Percentiles rank a stretch among this genome's conserved stretches.
Evolutionary conservation across 2,329 filamentous ascomycete genomes (phyloP).

Genomic region (Parasarocladium wereldwijsianum): DNA sequence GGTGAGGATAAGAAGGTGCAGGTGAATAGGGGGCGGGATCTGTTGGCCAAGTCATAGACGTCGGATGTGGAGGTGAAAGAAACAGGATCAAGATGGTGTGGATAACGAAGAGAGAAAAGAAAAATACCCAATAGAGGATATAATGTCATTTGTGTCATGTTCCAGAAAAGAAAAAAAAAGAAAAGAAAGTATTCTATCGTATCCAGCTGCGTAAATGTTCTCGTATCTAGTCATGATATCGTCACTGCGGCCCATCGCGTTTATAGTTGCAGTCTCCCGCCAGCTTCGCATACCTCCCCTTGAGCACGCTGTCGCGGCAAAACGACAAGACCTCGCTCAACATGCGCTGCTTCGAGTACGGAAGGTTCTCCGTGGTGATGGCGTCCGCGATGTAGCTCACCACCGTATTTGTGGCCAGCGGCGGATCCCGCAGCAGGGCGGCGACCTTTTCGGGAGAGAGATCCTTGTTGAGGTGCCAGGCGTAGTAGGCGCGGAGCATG

Average conservation of each 20-base stretch:
- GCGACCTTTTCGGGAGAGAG: constrained; percentile 36
- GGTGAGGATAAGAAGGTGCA: constrained; percentile 93
- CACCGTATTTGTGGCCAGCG: constrained; percentile 41
- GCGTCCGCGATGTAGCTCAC: constrained; percentile 43
- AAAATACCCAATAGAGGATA: too few species aligned
- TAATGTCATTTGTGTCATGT: not conserved
- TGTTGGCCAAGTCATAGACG: too few species aligned
- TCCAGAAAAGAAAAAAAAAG: not conserved
- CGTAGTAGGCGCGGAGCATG: constrained; percentile 41
- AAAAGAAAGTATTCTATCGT: not conserved
- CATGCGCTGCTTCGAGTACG: constrained; percentile 31
- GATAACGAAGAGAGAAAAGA: too few species aligned
- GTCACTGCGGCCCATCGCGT: not conserved
- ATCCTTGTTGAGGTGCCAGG: constrained; percentile 43
- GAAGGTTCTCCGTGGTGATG: constrained; percentile 33
- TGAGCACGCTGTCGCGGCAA: constrained; percentile 12
- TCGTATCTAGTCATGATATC: not conserved
- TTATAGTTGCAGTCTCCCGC: constrained; percentile 8
- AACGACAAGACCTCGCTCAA: constrained; percentile 25
- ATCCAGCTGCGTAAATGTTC: not conserved
- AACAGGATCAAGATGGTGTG: too few species aligned
- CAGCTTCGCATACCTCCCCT: constrained; percentile 14
- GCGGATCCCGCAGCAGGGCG: constrained; percentile 41
- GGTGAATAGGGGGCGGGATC: constrained; percentile 57
- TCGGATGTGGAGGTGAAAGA: too few species aligned